These are phyloP conservation scores for Leccinellum rugosiceps DNA, from an alignment of 768 basidiomycete genomes.

Conservation along the genomic window DNA sequence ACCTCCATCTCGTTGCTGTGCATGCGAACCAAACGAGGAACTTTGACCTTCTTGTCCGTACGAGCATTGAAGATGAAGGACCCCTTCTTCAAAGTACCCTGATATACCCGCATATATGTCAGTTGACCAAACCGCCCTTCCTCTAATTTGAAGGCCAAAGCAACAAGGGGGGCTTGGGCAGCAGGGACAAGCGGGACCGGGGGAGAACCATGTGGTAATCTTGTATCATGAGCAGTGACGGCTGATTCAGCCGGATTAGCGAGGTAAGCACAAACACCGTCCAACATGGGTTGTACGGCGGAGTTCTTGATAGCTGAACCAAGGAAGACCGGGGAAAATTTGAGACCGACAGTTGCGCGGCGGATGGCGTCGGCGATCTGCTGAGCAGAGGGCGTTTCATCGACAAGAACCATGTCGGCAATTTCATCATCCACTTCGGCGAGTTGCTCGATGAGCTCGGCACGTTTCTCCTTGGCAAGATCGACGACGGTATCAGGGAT, in stretches of 20 bases:
- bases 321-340: conserved; percentile 95
- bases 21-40: conserved; percentile 94
- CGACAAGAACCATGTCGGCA: conserved; percentile 87
- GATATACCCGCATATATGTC: conserved; percentile 98
- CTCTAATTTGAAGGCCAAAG: conserved; percentile 96
- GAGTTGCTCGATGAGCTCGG: conserved; percentile 90
- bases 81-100: conserved; percentile 87
- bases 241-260: conserved; percentile 81
- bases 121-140: conserved; percentile 96
- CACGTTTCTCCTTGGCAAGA: conserved; percentile 79
- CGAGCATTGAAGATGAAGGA: conserved; percentile 86
- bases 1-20: conserved; percentile 99
- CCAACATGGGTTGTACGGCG: conserved; percentile 88
- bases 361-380: conserved; percentile 86
- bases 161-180: conserved; percentile 82
- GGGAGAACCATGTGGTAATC: conserved; percentile 59
- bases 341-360: conserved; percentile 81
- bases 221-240: conserved; percentile 80
- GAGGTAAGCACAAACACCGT: conserved; percentile 94
- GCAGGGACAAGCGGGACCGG: conserved; percentile 79
- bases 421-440: conserved; percentile 96
- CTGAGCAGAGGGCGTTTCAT: conserved; percentile 65
- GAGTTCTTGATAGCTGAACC: conserved; percentile 98
- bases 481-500: conserved; percentile 76
- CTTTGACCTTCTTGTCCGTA: conserved; percentile 96